phyloP scores from a whole-genome alignment of 805 yeast species.

The Yamadazyma philogaea region DNA sequence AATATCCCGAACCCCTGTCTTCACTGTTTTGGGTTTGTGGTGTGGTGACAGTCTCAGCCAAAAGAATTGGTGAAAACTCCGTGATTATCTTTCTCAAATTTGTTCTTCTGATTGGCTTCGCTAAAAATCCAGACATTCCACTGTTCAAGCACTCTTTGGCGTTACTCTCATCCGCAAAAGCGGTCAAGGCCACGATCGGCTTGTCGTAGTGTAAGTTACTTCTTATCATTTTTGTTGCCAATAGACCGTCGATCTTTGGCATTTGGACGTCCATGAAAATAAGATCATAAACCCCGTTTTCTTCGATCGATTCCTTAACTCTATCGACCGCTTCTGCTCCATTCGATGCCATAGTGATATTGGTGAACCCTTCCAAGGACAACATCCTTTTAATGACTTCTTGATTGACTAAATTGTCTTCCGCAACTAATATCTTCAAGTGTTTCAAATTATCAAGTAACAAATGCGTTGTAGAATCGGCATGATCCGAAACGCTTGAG shows the following conservation, averaged over 20 bases:
- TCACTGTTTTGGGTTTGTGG: conserved; percentile 29
- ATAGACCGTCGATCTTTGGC: conserved; percentile 90
- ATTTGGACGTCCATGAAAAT: conserved; percentile 97
- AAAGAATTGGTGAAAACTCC: conserved; percentile 41
- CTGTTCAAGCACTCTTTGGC: conserved; percentile 78
- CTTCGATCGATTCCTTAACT: conserved; percentile 48
- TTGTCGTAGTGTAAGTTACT: conserved; percentile 53
- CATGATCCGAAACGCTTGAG: conserved; percentile 6
- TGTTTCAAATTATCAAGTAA: conserved; percentile 21
- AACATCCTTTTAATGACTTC: conserved; percentile 91
- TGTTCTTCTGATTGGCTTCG: conserved; percentile 80
- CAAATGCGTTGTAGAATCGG: conserved; percentile 5
- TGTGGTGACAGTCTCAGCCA: conserved; percentile 32
- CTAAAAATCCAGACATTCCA: conserved; percentile 91
- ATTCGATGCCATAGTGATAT: conserved; percentile 78
- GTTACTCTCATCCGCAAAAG: conserved; percentile 91
- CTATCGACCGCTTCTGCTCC: conserved; percentile 84
- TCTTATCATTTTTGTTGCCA: conserved; percentile 76
- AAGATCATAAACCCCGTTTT: conserved; percentile 53
- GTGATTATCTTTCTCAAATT: conserved; percentile 57
- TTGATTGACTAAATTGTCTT: conserved; percentile 91
- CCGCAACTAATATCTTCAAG: conserved; percentile 75
- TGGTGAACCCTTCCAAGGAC: conserved; percentile 70
- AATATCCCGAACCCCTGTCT: conserved; percentile 25
- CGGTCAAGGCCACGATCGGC: conserved; percentile 93